Evolutionary conservation across 805 yeast species (phyloP).

Genomic region (Maudiozyma serrabonitensis): DNA sequence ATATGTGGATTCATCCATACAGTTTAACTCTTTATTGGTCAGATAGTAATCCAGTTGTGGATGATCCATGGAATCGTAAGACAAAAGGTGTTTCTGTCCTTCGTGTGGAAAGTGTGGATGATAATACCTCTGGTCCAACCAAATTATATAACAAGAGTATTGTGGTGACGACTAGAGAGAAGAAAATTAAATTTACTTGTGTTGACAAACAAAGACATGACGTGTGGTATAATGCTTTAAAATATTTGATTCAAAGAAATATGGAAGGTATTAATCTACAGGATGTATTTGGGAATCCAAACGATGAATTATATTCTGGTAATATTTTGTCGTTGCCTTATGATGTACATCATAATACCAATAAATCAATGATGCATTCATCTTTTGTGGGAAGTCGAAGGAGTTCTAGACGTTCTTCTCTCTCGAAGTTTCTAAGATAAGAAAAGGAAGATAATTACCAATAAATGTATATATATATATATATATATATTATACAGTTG

Average conservation of each 20-base stretch:
- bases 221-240: slow-evolving; percentile 79
- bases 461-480: not conserved
- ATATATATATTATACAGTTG: no score
- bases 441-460: not conserved
- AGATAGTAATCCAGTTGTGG: slow-evolving; percentile 62
- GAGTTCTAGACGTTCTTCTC: slow-evolving; percentile 7
- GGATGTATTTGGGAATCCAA: slow-evolving; percentile 32
- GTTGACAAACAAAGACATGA: slow-evolving; percentile 81
- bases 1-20: slow-evolving; percentile 95
- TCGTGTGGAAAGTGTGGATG: slow-evolving; percentile 70
- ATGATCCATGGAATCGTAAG: slow-evolving; percentile 53
- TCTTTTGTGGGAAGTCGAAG: slow-evolving; percentile 6
- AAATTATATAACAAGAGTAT: slow-evolving; percentile 83
- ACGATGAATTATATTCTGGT: slow-evolving; percentile 29
- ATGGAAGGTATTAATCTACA: slow-evolving; percentile 47
- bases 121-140: slow-evolving; percentile 79
- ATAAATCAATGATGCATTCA: slow-evolving; percentile 11
- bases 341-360: slow-evolving; percentile 11
- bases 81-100: slow-evolving; percentile 75
- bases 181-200: slow-evolving; percentile 72
- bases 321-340: slow-evolving; percentile 21
- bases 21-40: slow-evolving; percentile 89
- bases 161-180: slow-evolving; percentile 57
- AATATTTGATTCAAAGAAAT: slow-evolving; percentile 60
- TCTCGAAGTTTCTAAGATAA: not conserved